Base-by-base conservation (phyloP, 176 grass and related monocot genomes). In the Musa itinerans region DNA sequence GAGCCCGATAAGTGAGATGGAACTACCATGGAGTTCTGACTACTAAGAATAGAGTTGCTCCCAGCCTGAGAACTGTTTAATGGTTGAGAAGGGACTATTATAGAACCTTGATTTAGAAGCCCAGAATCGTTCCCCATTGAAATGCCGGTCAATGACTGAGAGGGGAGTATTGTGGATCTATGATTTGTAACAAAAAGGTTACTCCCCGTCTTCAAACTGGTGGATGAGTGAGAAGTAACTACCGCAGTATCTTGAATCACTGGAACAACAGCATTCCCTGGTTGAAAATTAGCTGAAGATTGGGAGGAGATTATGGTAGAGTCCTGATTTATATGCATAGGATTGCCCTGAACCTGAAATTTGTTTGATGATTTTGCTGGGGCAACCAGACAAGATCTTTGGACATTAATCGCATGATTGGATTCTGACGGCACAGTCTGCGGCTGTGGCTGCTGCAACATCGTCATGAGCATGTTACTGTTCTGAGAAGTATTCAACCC, bases 331-430 rank as follows among this genome's bases (percentile, higher is more conserved):
- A 67, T 53, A 25, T 62, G 53, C 65, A 79, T 43, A 59, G 85
- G 15, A 53, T 80, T 80, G 22, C 91, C 87, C 26, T 77, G 83
- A 78, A 74, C 52, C 65, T 88, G 77, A 77, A 91, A 92, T 25
- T 48, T 79, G 22, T 84, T 89, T 80, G 93, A 80, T 63, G 85
- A 75, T 61, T 94, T 88, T 75, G 88, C 87, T 19, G 89, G 83
- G 73, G 87, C 76, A 74, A 99, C 83, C 72, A 99, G 82, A 77
- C 91, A 89, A 68, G 96, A 99, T 76, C 91, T 85, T 82, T 95
- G 92, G 76, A 95, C 88, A 69, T 85, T 89, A 52, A 90, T 59
- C 17, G 81, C 73, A 59, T 79, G 84, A 87, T 79, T 74, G 43
- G 81, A 81, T 71, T 87, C 90, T 75, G 93, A 80, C 53, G 86